These are phyloP conservation scores for Niebla homalea DNA, from an alignment of 495 filamentous ascomycete species.

Conservation along the genomic window DNA sequence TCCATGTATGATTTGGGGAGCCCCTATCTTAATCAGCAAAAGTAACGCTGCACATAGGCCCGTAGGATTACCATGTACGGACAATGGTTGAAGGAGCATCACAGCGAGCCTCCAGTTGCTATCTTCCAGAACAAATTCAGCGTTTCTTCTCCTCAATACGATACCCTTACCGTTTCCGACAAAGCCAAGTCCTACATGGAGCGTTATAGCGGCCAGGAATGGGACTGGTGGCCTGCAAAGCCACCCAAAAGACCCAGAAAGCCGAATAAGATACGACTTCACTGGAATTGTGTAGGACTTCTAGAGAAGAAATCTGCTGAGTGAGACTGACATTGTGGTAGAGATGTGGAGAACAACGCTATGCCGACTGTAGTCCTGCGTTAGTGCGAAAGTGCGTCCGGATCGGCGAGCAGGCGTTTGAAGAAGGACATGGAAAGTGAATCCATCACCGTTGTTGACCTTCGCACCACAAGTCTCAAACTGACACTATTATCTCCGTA, in stretches of 20 bases:
- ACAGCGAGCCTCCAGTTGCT: background rate
- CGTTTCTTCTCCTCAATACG: background rate
- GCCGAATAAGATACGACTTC: background rate
- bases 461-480: background rate
- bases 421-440: background rate
- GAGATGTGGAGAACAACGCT: background rate
- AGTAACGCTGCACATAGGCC: too few species aligned
- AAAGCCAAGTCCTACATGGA: constrained; percentile 1
- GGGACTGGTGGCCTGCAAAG: constrained; percentile 6
- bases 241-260: background rate
- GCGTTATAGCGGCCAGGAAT: constrained; percentile 3
- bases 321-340: too few species aligned
- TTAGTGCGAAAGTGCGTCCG: background rate
- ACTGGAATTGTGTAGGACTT: constrained; percentile 1
- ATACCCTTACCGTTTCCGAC: background rate
- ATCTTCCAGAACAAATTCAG: background rate
- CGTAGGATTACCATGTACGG: background rate
- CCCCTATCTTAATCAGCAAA: too few species aligned
- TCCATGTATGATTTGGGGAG: too few species aligned
- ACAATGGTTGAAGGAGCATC: background rate
- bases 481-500: too few species aligned
- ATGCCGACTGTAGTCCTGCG: background rate
- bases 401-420: background rate
- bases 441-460: background rate
- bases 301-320: too few species aligned